phyloP scores from a whole-genome alignment of 2,329 filamentous ascomycete species.

The Aurifilum marmelostoma region DNA sequence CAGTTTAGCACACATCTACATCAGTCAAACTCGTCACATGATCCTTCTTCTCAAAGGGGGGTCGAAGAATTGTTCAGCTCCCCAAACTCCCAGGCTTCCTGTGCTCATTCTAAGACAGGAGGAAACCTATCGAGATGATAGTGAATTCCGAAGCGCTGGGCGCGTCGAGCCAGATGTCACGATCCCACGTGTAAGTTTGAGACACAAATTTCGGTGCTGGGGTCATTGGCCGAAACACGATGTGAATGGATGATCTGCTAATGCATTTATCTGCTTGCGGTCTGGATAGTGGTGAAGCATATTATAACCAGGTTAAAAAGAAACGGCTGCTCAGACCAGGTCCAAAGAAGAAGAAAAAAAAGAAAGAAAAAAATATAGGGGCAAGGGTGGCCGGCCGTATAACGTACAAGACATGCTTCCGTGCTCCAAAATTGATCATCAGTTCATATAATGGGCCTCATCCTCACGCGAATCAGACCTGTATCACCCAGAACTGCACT shows the following conservation, averaged over 20 bases:
- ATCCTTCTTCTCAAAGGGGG: neutral
- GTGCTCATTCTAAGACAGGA: neutral
- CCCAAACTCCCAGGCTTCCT: neutral
- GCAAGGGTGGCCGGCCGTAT: neutral
- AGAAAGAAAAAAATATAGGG: neutral
- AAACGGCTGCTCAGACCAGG: neutral
- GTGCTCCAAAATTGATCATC: constrained; percentile 10
- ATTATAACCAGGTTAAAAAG: neutral
- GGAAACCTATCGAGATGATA: neutral
- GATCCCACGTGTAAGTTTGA: neutral
- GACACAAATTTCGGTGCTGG: neutral
- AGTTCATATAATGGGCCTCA: constrained; percentile 4
- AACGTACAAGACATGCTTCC: constrained; percentile 7
- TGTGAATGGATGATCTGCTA: neutral
- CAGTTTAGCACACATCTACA: neutral
- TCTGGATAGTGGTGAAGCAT: neutral
- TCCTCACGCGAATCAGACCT: constrained; percentile 4
- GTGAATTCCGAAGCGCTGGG: constrained; percentile 1
- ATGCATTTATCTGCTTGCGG: neutral
- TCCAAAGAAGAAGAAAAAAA: neutral
- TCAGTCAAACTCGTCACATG: neutral
- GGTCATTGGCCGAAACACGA: neutral
- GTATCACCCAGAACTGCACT: neutral
- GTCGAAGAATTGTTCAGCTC: neutral
- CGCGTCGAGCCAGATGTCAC: neutral